phyloP scores from a whole-genome alignment of 768 basidiomycete genomes.

The Kwoniella pini region DNA sequence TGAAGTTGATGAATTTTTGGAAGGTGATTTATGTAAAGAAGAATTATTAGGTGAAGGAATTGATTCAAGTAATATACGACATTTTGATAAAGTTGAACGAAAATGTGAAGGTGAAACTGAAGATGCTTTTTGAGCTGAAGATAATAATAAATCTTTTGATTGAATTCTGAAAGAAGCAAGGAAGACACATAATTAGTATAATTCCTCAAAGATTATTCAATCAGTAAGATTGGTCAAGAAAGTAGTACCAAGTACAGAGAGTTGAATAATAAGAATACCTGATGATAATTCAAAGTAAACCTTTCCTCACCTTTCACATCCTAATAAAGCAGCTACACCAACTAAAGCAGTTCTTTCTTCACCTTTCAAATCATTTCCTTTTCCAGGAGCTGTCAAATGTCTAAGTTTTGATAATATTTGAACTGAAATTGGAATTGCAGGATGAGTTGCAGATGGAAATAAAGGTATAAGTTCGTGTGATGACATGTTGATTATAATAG shows the following conservation, averaged over 20 bases:
- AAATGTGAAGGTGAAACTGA: slow-evolving; percentile 48
- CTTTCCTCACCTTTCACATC: slow-evolving; percentile 49
- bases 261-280: too few relatives aligned
- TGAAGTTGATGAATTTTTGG: not conserved
- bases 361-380: slow-evolving; percentile 41
- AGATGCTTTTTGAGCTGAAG: slow-evolving; percentile 45
- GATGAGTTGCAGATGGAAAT: slow-evolving; percentile 48
- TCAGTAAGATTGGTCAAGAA: too few relatives aligned
- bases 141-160: slow-evolving; percentile 35
- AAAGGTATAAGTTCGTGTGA: slow-evolving; percentile 37
- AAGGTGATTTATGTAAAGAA: not conserved
- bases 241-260: too few relatives aligned
- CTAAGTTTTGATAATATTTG: slow-evolving; percentile 42
- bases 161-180: slow-evolving; percentile 28
- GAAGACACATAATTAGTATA: too few relatives aligned
- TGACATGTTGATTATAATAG: slow-evolving; percentile 13
- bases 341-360: slow-evolving; percentile 49
- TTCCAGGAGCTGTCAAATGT: slow-evolving; percentile 43
- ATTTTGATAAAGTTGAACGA: slow-evolving; percentile 27
- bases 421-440: slow-evolving; percentile 40
- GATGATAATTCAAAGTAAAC: too few relatives aligned
- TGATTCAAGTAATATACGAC: slow-evolving; percentile 24
- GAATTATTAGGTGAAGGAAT: slow-evolving; percentile 12
- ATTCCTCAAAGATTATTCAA: too few relatives aligned
- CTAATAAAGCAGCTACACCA: slow-evolving; percentile 46